These are phyloP conservation scores for Corinectria fuckeliana DNA, from an alignment of 2,329 filamentous ascomycete genomes.

Conservation along the genomic window DNA sequence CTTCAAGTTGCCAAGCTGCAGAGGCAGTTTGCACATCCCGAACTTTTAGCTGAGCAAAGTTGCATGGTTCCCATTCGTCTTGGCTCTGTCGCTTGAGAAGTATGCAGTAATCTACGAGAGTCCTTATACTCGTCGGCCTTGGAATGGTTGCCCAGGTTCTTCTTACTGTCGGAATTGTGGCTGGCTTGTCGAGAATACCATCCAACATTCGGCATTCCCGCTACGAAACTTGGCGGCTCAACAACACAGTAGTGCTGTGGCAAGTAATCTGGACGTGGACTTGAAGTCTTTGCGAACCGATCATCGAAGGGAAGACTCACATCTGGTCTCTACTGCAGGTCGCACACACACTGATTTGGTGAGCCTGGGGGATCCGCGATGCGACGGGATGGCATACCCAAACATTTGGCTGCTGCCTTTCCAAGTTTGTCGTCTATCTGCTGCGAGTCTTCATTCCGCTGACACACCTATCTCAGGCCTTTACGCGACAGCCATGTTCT, in stretches of 20 bases:
- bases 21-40: conserved; percentile 35
- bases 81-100: conserved; percentile 37
- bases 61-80: neutral
- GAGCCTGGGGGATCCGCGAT: conserved; percentile 66
- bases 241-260: conserved; percentile 57
- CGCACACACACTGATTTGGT: conserved; percentile 65
- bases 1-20: conserved; percentile 63
- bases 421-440: conserved; percentile 43
- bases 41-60: neutral
- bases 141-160: conserved; percentile 52
- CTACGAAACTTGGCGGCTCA: conserved; percentile 51
- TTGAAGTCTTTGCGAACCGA: conserved; percentile 37
- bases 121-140: conserved; percentile 43
- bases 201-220: conserved; percentile 62
- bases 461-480: conserved; percentile 49
- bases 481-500: conserved; percentile 70
- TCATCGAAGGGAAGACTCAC: neutral
- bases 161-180: conserved; percentile 63
- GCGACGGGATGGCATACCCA: conserved; percentile 70
- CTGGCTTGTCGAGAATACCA: conserved; percentile 69
- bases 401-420: conserved; percentile 58
- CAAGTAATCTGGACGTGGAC: conserved; percentile 67
- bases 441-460: neutral
- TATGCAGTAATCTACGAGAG: conserved; percentile 52
- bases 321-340: conserved; percentile 1